These are phyloP conservation scores for Claviceps maximensis DNA, from an alignment of 2,329 filamentous ascomycete species.

Conservation along the genomic window DNA sequence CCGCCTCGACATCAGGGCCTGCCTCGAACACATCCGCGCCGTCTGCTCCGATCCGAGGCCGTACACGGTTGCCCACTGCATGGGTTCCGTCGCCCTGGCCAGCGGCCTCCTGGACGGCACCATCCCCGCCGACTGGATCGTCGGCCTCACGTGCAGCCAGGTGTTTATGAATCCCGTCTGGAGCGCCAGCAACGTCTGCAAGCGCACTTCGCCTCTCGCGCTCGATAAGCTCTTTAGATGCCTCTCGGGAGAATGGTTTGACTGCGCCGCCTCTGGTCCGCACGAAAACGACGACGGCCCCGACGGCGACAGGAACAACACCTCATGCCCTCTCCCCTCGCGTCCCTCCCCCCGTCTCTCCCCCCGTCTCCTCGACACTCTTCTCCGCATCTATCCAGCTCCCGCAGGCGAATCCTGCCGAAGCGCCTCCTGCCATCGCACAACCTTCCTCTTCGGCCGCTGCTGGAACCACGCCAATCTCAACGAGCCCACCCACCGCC, in stretches of 20 bases:
- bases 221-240: conserved; percentile 35
- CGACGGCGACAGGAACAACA: background rate
- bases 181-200: conserved; percentile 41
- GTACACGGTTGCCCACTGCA: conserved; percentile 50
- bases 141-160: conserved; percentile 44
- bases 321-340: conserved; percentile 28
- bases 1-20: conserved; percentile 44
- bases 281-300: too few relatives aligned
- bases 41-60: conserved; percentile 24
- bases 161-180: conserved; percentile 53
- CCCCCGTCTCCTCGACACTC: conserved; percentile 40
- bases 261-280: conserved; percentile 21
- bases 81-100: conserved; percentile 46
- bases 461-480: conserved; percentile 51
- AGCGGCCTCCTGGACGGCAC: conserved; percentile 48
- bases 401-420: conserved; percentile 43
- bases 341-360: conserved; percentile 25
- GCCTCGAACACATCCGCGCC: conserved; percentile 37
- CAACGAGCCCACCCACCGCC: conserved; percentile 50
- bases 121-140: conserved; percentile 42
- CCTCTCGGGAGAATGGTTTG: conserved; percentile 41
- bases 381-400: conserved; percentile 44
- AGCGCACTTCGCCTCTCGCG: conserved; percentile 35
- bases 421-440: conserved; percentile 48
- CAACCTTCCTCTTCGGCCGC: conserved; percentile 45